These are phyloP conservation scores for Fraxinus xanthoxyloides DNA, from an alignment of 305 asterid genomes.

Conservation along the genomic window DNA sequence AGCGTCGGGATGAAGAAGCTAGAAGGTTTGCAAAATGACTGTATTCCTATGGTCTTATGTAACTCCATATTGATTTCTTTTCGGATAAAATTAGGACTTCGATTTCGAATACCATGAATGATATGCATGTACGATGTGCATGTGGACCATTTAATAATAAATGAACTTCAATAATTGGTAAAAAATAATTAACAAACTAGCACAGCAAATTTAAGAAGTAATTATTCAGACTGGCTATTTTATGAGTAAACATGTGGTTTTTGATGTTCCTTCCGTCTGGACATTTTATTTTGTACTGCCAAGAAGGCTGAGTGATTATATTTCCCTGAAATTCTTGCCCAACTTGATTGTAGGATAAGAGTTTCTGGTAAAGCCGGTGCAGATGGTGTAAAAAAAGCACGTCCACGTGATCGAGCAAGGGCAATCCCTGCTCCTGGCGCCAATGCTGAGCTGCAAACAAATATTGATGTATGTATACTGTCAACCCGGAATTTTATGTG, in stretches of 20 bases:
- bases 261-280: not conserved
- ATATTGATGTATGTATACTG: conserved; percentile 62
- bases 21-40: conserved; percentile 50
- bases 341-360: conserved; percentile 52
- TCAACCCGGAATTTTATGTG: not conserved
- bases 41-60: conserved; percentile 1
- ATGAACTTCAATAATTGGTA: not conserved
- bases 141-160: not conserved
- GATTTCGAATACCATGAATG: not conserved
- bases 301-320: not conserved
- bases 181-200: not conserved
- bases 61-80: not conserved
- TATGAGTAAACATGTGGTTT: not conserved
- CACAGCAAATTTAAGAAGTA: not conserved
- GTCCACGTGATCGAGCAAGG: conserved; percentile 72
- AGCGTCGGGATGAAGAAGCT: conserved; percentile 92
- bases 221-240: not conserved
- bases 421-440: conserved; percentile 89
- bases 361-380: conserved; percentile 65
- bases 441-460: conserved; percentile 85
- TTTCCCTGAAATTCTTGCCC: conserved; percentile 16
- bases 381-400: conserved; percentile 58
- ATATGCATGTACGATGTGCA: not conserved
- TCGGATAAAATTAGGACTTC: not conserved
- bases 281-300: not conserved